Conservation (phyloP, 2,329 filamentous ascomycete species). For the Aspergillus pseudoterreus region DNA sequence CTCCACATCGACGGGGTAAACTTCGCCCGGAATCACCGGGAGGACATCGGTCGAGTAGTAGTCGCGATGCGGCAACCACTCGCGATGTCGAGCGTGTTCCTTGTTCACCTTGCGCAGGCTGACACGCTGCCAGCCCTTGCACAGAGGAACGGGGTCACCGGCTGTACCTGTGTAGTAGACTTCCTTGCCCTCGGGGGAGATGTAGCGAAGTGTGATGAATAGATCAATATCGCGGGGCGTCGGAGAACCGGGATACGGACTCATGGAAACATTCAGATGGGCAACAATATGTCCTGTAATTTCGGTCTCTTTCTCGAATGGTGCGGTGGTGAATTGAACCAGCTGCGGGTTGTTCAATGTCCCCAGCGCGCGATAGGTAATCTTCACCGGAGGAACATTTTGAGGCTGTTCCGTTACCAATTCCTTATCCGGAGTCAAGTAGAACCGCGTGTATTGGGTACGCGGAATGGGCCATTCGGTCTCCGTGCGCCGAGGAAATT, state of each 20-base stretch:
- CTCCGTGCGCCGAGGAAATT: conserved; percentile 55
- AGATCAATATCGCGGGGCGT: conserved; percentile 51
- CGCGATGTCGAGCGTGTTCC: conserved; percentile 41
- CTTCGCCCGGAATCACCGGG: conserved; percentile 48
- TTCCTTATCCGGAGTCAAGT: conserved; percentile 49
- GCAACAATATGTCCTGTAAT: conserved; percentile 66
- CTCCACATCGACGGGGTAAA: conserved; percentile 50
- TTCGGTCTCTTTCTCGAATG: conserved; percentile 63
- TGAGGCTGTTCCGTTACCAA: conserved; percentile 33
- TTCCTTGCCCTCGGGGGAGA: conserved; percentile 48
- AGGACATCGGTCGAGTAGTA: conserved; percentile 48
- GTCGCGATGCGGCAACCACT: conserved; percentile 48
- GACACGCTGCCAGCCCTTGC: conserved; percentile 55
- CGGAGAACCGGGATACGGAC: conserved; percentile 33
- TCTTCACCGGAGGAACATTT: conserved; percentile 30
- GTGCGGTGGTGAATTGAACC: conserved; percentile 55
- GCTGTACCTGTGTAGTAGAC: conserved; percentile 55
- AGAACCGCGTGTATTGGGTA: conserved; percentile 61
- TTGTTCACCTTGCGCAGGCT: conserved; percentile 48
- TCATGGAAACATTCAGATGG: conserved; percentile 60
- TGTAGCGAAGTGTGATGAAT: conserved; percentile 54
- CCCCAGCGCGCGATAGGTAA: conserved; percentile 60
- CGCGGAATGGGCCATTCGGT: conserved; percentile 64
- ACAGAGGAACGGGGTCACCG: conserved; percentile 52
- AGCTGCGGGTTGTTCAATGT: conserved; percentile 52